phyloP scores from a whole-genome alignment of 345 rosid species.

The Mangifera indica region DNA sequence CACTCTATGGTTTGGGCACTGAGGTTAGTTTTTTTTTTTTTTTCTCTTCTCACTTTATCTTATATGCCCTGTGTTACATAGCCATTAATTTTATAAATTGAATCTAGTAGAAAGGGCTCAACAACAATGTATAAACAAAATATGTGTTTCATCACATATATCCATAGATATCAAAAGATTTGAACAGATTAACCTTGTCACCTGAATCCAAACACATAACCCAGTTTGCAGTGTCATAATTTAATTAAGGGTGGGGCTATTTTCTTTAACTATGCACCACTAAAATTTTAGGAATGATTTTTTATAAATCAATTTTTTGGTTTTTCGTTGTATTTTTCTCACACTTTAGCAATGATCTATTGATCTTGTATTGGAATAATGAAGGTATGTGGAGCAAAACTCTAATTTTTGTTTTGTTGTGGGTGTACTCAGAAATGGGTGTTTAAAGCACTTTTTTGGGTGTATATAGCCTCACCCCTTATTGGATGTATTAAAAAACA shows the following conservation, averaged over 20 bases:
- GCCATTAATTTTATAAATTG: background rate
- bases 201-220: slow-evolving; percentile 1
- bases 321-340: too few species aligned
- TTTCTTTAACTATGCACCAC: too few species aligned
- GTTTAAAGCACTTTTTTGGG: too few species aligned
- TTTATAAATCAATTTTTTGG: too few species aligned
- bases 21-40: slow-evolving; percentile 47
- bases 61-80: background rate
- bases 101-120: background rate
- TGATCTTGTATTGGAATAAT: too few species aligned
- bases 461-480: too few species aligned
- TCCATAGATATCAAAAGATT: background rate
- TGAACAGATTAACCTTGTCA: background rate
- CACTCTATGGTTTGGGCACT: slow-evolving; percentile 78
- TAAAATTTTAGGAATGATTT: too few species aligned
- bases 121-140: background rate
- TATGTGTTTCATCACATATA: background rate
- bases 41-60: background rate
- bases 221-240: background rate
- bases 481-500: background rate
- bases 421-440: too few species aligned
- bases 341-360: too few species aligned
- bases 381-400: too few species aligned
- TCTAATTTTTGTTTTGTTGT: too few species aligned
- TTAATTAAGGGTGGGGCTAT: background rate